phyloP scores from a whole-genome alignment of 805 yeast species.

The Zygotorulaspora sp. region DNA sequence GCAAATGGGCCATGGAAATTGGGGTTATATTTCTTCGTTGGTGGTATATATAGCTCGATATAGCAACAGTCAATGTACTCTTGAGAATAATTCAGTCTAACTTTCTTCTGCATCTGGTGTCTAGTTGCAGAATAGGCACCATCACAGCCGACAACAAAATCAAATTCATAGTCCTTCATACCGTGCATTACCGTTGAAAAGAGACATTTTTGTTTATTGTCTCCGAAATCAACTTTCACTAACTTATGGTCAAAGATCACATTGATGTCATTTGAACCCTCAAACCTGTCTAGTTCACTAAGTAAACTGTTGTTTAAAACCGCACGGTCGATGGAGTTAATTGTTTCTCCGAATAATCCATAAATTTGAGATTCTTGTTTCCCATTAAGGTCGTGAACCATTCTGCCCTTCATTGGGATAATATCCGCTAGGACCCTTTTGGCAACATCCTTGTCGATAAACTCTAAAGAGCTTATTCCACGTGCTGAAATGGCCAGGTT shows the following conservation, averaged over 20 bases:
- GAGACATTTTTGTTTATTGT: slow-evolving; percentile 22
- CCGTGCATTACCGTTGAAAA: slow-evolving; percentile 22
- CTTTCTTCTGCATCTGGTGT: slow-evolving; percentile 56
- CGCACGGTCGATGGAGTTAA: slow-evolving; percentile 79
- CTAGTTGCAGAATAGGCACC: slow-evolving; percentile 79
- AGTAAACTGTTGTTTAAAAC: slow-evolving; percentile 61
- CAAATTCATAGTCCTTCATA: slow-evolving; percentile 35
- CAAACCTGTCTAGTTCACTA: slow-evolving; percentile 52
- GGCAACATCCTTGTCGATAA: slow-evolving; percentile 58
- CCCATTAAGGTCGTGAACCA: slow-evolving; percentile 75
- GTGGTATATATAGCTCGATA: slow-evolving; percentile 72
- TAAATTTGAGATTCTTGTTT: slow-evolving; percentile 63
- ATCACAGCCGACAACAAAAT: slow-evolving; percentile 76
- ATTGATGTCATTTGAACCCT: slow-evolving; percentile 36
- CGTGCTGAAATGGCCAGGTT: slow-evolving; percentile 85
- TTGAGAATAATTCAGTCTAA: slow-evolving; percentile 67
- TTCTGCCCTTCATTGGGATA: slow-evolving; percentile 84
- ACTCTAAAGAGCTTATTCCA: slow-evolving; percentile 66
- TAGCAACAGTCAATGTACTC: slow-evolving; percentile 82
- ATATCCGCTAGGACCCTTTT: slow-evolving; percentile 51
- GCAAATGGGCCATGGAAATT: slow-evolving; percentile 39
- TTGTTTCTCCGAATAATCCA: slow-evolving; percentile 76
- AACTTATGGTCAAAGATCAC: slow-evolving; percentile 57
- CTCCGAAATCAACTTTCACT: slow-evolving; percentile 37
- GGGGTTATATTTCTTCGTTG: slow-evolving; percentile 36